Conservation (phyloP, 2,329 filamentous ascomycete species). For the Epichloe sylvatica region DNA sequence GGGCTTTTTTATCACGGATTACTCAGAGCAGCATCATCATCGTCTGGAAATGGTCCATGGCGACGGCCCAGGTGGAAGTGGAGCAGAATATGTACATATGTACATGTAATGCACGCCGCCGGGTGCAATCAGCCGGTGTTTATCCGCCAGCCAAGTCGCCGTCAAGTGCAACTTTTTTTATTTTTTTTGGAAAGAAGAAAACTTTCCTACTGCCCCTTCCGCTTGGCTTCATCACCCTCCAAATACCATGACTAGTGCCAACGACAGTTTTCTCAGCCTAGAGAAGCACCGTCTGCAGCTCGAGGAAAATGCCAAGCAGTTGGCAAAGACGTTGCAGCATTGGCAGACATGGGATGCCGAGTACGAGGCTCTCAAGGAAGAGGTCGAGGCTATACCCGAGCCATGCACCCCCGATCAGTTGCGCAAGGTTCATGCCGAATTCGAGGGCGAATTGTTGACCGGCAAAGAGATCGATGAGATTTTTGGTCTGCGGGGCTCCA, state of each 20-base stretch:
- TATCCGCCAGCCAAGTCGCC: constrained; percentile 6
- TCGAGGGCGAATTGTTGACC: constrained; percentile 49
- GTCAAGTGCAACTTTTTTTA: background rate
- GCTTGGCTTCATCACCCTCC: background rate
- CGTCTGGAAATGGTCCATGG: too few relatives aligned
- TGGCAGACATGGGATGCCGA: constrained; percentile 89
- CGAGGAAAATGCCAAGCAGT: constrained; percentile 55
- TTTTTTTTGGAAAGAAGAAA: background rate
- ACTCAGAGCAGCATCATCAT: background rate
- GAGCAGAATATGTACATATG: too few relatives aligned
- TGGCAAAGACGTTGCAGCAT: constrained; percentile 64
- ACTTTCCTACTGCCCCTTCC: background rate
- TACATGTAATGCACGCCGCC: too few relatives aligned
- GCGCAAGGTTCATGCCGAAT: constrained; percentile 40
- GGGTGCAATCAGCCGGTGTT: constrained; percentile 13
- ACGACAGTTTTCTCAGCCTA: constrained; percentile 48
- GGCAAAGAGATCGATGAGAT: constrained; percentile 40
- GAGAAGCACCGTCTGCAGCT: constrained; percentile 64
- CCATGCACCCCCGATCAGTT: constrained; percentile 36
- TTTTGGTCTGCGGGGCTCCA: constrained; percentile 18
- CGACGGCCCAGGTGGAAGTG: too few relatives aligned
- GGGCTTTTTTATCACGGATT: background rate
- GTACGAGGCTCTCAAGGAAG: constrained; percentile 79
- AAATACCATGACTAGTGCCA: constrained; percentile 24
- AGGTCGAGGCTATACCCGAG: constrained; percentile 46